A percentile compares a stretch with the other conserved stretches of the same genome.
phyloP scores from a whole-genome alignment of 1,284 basidiomycete genomes.

The Heliocybe sulcata region DNA sequence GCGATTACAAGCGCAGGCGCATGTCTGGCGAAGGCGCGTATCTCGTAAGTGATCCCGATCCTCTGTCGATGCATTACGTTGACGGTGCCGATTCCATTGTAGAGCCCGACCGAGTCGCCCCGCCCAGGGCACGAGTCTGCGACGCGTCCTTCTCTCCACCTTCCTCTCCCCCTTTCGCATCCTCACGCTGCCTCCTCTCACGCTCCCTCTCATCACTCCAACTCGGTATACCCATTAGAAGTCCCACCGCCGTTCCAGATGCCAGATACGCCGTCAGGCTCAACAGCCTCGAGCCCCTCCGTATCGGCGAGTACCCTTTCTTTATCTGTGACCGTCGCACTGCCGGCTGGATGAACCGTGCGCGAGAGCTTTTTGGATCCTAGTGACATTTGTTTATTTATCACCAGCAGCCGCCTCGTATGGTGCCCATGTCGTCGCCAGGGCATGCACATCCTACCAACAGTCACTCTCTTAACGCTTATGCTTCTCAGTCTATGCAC shows the following conservation, averaged over 20 bases:
- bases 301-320: constrained; percentile 73
- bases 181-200: constrained; percentile 11
- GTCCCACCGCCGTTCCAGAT: constrained; percentile 49
- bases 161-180: constrained; percentile 5
- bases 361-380: constrained; percentile 30
- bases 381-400: constrained; percentile 37
- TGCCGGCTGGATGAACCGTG: constrained; percentile 20
- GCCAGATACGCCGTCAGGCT: constrained; percentile 63
- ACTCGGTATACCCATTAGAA: constrained; percentile 41
- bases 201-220: constrained; percentile 24
- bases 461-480: neutral
- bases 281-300: constrained; percentile 64
- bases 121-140: constrained; percentile 7
- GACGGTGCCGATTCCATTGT: neutral
- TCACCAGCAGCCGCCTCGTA: constrained; percentile 46
- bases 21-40: constrained; percentile 49
- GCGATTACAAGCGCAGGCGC: constrained; percentile 53
- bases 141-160: constrained; percentile 9
- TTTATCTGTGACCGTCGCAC: constrained; percentile 16
- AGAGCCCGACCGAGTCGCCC: constrained; percentile 26
- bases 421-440: constrained; percentile 30
- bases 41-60: constrained; percentile 31
- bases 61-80: neutral
- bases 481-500: neutral
- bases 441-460: constrained; percentile 10